Evolutionary conservation across 305 asterid genomes (phyloP), one percentile per base, ranked within the genome.

Genomic region (Ilex paraguariensis): DNA sequence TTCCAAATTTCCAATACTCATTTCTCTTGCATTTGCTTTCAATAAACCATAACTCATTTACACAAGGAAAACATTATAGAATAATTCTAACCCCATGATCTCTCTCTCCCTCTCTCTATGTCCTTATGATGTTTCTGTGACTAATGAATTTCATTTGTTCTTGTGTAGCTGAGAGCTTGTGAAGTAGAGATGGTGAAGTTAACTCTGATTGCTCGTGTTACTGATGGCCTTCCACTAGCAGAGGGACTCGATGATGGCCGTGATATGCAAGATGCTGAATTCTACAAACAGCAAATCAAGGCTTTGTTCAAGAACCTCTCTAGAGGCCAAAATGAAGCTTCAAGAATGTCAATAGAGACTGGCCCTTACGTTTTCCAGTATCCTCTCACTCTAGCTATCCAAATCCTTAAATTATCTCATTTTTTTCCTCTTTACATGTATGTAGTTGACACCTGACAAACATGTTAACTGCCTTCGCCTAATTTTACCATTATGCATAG

Each of bases 181-280:
- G 66, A 66, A 58, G 57, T 57, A 66, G 81, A 76, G 72, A 87
- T 91, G 98, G 96, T 91, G 81, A 91, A 88, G 70, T 67, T 91
- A 75, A 91, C 98, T 5, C 75, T 91, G 98, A 83, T 91, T 68
- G 95, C 95, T 71, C 95, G 98, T 71, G 95, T 91, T 54, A 88
- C 87, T 64, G 98, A 91, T 77, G 98, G 98, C 57, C 95, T 91
- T 69, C 98, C 87, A 2, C 66, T 88, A 44, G 98, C 78, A 49
- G 96, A 91, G 79, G 98, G 96, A 32, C 81, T 91, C 71, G 98
- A 91, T 63, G 98, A 91, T 75, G 90, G 90, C 57, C 90, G 98
- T 36, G 98, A 91, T 65, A 67, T 91, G 75, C 85, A 84, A 15
- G 90, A 91, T 72, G 71, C 90, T 48, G 97, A 91, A 78, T 76